Conservation (phyloP, 495 filamentous ascomycete genomes). For the Neurospora sp. region DNA sequence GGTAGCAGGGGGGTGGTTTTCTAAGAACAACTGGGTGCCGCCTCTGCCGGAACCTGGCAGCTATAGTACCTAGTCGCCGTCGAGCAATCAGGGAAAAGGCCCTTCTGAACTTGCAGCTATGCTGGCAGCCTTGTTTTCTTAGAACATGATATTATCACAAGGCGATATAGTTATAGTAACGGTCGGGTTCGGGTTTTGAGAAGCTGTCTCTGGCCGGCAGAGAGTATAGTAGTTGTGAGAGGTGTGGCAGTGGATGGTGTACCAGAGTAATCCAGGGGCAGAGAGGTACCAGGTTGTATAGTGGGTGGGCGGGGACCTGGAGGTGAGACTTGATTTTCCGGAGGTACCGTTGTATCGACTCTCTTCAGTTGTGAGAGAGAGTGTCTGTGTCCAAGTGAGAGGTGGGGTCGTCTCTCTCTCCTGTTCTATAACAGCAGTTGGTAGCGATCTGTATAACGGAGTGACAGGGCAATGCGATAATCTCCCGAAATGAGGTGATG, state of each 20-base stretch:
- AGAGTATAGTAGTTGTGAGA: constrained; percentile 1
- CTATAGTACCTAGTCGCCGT: not conserved
- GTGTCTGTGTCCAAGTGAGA: not conserved
- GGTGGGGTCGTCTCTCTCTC: not conserved
- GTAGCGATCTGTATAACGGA: not conserved
- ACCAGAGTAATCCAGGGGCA: constrained; percentile 3
- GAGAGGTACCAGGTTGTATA: not conserved
- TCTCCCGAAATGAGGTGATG: not conserved
- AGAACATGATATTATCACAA: constrained; percentile 4
- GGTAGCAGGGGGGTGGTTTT: constrained; percentile 1
- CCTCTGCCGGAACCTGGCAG: constrained; percentile 12
- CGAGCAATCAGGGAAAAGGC: constrained; percentile 9
- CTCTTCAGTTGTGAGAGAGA: not conserved
- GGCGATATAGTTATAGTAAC: not conserved
- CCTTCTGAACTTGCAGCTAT: constrained; percentile 7
- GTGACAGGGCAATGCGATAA: not conserved
- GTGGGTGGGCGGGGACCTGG: not conserved
- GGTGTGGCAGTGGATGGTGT: not conserved
- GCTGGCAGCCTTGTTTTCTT: constrained; percentile 3
- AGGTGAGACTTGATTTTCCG: not conserved
- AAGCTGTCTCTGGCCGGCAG: constrained; percentile 5
- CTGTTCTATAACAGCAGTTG: not conserved
- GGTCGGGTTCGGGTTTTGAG: not conserved
- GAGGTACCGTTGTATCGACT: not conserved
- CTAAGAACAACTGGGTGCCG: not conserved